phyloP scores from a whole-genome alignment of 2,329 filamentous ascomycete genomes.

The Apiospora arundinis region DNA sequence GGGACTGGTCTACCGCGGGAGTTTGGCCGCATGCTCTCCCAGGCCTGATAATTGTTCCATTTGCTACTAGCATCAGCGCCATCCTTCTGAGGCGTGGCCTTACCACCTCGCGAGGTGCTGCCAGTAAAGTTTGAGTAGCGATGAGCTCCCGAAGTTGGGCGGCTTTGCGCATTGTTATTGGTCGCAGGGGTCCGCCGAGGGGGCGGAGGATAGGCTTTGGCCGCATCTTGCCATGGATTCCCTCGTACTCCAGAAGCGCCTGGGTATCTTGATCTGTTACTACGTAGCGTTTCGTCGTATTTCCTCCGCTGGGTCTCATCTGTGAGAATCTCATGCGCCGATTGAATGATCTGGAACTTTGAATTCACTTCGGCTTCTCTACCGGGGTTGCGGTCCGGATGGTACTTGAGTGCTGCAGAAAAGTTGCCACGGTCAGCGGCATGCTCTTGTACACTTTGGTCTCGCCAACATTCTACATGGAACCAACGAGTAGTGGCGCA shows the following conservation, averaged over 20 bases:
- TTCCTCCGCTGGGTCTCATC: slow-evolving; percentile 57
- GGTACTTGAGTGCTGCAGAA: slow-evolving; percentile 75
- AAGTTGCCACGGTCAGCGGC: slow-evolving; percentile 35
- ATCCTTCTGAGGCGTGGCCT: slow-evolving; percentile 33
- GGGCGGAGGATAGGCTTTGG: slow-evolving; percentile 57
- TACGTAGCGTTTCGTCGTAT: slow-evolving; percentile 57
- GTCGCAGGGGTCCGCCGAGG: slow-evolving; percentile 44
- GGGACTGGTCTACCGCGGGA: slow-evolving; percentile 30
- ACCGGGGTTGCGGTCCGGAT: slow-evolving; percentile 88
- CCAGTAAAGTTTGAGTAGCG: slow-evolving; percentile 45
- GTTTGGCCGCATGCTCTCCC: slow-evolving; percentile 42
- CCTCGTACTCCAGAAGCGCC: slow-evolving; percentile 61
- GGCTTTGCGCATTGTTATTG: slow-evolving; percentile 23
- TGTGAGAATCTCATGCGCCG: slow-evolving; percentile 77
- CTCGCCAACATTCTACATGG: background rate
- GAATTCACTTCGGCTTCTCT: slow-evolving; percentile 79
- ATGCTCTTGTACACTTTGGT: background rate
- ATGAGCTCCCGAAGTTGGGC: slow-evolving; percentile 48
- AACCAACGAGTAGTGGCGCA: background rate
- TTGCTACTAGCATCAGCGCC: slow-evolving; percentile 34
- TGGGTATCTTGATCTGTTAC: slow-evolving; percentile 46
- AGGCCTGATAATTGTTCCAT: slow-evolving; percentile 41
- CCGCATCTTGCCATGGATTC: slow-evolving; percentile 61
- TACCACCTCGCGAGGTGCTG: slow-evolving; percentile 30
- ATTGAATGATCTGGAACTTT: slow-evolving; percentile 86